phyloP scores from a whole-genome alignment of 208 protist genomes.

The Strigomonas culicis region DNA sequence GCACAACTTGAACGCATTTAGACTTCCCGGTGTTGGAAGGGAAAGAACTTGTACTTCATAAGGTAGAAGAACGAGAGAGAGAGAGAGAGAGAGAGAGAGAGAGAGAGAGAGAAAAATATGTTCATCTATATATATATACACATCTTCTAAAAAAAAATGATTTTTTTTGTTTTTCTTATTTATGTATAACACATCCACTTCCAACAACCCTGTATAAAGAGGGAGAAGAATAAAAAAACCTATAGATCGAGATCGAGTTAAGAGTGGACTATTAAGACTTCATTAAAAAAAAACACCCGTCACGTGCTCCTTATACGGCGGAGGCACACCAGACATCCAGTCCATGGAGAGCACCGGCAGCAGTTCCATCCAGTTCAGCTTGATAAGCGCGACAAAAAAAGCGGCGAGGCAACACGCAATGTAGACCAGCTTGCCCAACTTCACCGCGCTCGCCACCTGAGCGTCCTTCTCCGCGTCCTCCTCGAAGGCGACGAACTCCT shows the following conservation, averaged over 20 bases:
- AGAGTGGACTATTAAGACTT: constrained; percentile 8
- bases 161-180: no score
- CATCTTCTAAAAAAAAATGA: no score
- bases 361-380: constrained; percentile 84
- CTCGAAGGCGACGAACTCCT: constrained; percentile 60
- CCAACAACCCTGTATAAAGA: background rate
- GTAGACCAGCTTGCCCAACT: constrained; percentile 73
- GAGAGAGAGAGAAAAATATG: no score
- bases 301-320: constrained; percentile 57
- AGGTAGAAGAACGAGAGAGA: constrained; percentile 5
- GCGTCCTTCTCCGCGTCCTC: constrained; percentile 59
- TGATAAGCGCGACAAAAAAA: constrained; percentile 70
- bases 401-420: constrained; percentile 65
- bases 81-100: constrained; percentile 5
- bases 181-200: background rate
- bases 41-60: no score
- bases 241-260: background rate
- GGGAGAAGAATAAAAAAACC: background rate
- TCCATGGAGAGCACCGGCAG: constrained; percentile 79
- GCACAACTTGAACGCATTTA: no score
- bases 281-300: constrained; percentile 16
- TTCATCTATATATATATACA: no score
- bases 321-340: constrained; percentile 68
- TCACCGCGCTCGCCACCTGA: constrained; percentile 41
- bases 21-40: no score